Base-by-base conservation (phyloP, 306 rosid species). In the Ormosia semicastrata region DNA sequence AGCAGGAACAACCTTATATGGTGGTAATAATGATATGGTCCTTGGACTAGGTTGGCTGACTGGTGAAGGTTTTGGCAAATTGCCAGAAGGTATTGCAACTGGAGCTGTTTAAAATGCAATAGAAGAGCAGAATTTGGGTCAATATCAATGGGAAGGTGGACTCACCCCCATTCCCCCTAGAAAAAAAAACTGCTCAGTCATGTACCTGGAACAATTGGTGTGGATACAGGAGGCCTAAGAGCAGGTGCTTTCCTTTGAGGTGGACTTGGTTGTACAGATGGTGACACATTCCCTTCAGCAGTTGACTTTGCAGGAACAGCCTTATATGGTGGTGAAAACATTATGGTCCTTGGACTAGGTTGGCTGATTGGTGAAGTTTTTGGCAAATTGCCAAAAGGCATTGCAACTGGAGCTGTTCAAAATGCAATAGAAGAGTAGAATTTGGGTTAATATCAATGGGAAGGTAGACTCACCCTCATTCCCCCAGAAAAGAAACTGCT, bases 151-250 rank as follows among this genome's bases (percentile, higher is more conserved):
- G 56, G 15, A 76, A 71, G 43, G 64, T 67, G 64, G 79, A 12
- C 53, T 71, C 49, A 2, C 30, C 54, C 29, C 7, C 13, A 39
- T 17, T 39, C 49, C 13, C 65, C 15, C 30, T n/a, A n/a, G 3
- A 17, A 81, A 50, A 32, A 18, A 3, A 34, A 32, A 56, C 43
- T 53, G 47, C 32, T 11, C 7, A 43, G 44, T 18, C 73, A 63
- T 41, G 52, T 85, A 88, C 92, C 92, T 77, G 89, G 91, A 81
- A 93, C 81, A 84, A 33, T 71, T 60, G 88, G 85, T 47, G 75
- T 46, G 70, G 82, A 66, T 9, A 44, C 59, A 70, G 88, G 86
- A 90, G 86, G 82, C 64, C 87, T 54, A 63, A 58, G 18, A 67
- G 75, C 29, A 5, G 81, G 74, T 30, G 32, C 49, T 41, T 50